Evolutionary conservation across 164 flowering plant genomes (phyloP), one percentile per base, ranked within the genome.

Genomic region (Vitis riparia): DNA sequence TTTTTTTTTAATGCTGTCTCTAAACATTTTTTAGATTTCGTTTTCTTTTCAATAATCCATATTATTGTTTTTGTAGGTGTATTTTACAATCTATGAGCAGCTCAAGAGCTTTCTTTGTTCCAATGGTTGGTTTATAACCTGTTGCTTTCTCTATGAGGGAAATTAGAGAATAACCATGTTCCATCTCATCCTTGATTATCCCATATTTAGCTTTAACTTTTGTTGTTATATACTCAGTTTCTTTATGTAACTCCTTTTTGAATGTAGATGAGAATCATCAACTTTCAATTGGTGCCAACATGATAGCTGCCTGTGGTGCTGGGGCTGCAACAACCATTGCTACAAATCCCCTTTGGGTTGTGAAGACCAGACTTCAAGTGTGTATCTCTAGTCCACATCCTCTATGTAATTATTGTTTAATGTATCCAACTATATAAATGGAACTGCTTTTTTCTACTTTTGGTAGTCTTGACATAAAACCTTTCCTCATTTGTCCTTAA

Each of bases 301-400:
- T 95, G 87, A 68, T 90, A 15, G 99, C 99, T 77, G 99, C 99
- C 77, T 77, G 92, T 67, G 93, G 94, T 73, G 99, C 99, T 75
- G 99, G 98, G 71, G 93, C 92, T 80, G 92, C 92, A 64, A 95
- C 99, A 65, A 84, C 93, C 15, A 85, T 87, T 75, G 86, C 82
- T 37, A 95, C 94, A 68, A 93, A 93, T 81, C 99, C 99, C 77
- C 92, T 95, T 66, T 95, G 99, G 99, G 99, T 95, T 72, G 99
- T 95, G 51, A 95, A 95, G 84, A 95, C 99, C 44, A 89, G 99
- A 81, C 83, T 95, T 75, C 99, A 93, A 72, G 99, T 93, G 72
- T 65, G 91, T 71, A 12, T 53, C 55, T 53, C 10, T 17, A 19
- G 55, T 32, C 62, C 32, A 53, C 11, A 16, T 51, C 10, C 23